phyloP scores from a whole-genome alignment of 352 stramenopile genomes.

The Globisporangium yorkense region DNA sequence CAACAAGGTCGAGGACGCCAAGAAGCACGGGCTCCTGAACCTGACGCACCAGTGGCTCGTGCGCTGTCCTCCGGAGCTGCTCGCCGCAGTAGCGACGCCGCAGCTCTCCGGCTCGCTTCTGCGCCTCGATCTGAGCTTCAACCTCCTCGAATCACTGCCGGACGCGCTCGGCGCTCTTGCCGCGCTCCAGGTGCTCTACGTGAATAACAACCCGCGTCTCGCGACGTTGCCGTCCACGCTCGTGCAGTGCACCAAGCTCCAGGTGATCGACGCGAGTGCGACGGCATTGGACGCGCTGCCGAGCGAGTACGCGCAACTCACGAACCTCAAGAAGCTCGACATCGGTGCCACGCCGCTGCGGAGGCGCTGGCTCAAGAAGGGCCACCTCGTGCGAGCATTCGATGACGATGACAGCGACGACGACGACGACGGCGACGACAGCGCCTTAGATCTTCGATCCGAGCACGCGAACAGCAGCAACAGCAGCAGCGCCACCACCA shows the following conservation, averaged over 20 bases:
- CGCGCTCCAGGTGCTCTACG: constrained; percentile 68
- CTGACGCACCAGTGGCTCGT: constrained; percentile 41
- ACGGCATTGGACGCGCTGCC: constrained; percentile 64
- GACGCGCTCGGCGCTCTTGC: constrained; percentile 45
- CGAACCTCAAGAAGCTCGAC: constrained; percentile 59
- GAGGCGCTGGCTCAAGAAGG: constrained; percentile 42
- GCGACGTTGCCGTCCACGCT: constrained; percentile 42
- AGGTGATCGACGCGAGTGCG: constrained; percentile 63
- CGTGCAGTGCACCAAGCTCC: constrained; percentile 52
- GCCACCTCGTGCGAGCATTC: constrained; percentile 28
- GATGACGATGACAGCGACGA: constrained; percentile 4
- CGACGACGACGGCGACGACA: neutral
- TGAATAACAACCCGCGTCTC: constrained; percentile 82
- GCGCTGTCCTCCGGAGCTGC: constrained; percentile 33
- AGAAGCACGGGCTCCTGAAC: constrained; percentile 52
- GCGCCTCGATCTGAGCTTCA: constrained; percentile 81
- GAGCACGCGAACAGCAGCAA: constrained; percentile 3
- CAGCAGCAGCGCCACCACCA: neutral
- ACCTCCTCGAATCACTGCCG: constrained; percentile 56
- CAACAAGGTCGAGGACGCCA: constrained; percentile 53
- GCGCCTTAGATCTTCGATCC: neutral
- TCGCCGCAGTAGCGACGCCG: constrained; percentile 12
- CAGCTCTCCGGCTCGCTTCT: constrained; percentile 34
- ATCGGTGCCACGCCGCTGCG: constrained; percentile 71
- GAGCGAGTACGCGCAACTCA: constrained; percentile 55